Evolutionary conservation across 2,329 filamentous ascomycete species (phyloP).

Genomic region (Colletotrichum plurivorum): DNA sequence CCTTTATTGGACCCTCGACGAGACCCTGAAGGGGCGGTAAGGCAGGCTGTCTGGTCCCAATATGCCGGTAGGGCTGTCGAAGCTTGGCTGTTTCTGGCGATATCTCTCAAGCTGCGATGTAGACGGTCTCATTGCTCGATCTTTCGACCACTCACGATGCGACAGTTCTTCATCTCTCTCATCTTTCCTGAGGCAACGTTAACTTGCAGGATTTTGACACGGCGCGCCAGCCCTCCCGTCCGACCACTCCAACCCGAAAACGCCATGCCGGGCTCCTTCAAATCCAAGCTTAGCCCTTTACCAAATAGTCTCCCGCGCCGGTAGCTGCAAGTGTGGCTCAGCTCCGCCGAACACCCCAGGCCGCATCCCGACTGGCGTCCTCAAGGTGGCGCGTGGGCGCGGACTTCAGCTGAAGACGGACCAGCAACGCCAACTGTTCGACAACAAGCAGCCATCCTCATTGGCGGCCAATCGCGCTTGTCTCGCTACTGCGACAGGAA

Average conservation of each 20-base stretch:
- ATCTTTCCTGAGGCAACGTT: too few species aligned
- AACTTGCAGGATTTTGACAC: not conserved
- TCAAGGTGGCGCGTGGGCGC: constrained; percentile 10
- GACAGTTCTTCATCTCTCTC: too few species aligned
- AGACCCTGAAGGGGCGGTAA: not conserved
- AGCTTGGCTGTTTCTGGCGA: not conserved
- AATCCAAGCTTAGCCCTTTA: not conserved
- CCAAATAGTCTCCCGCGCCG: not conserved
- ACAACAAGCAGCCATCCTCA: not conserved
- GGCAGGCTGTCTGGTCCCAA: not conserved
- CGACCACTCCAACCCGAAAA: not conserved
- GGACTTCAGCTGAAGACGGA: constrained; percentile 31
- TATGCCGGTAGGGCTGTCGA: too few species aligned
- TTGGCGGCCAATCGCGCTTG: not conserved
- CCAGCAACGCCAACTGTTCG: constrained; percentile 6
- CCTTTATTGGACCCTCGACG: not conserved
- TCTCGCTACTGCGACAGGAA: not conserved
- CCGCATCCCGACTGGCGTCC: constrained; percentile 23
- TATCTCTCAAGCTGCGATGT: not conserved
- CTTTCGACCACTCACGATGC: not conserved
- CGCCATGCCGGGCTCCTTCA: not conserved
- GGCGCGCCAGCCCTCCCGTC: not conserved
- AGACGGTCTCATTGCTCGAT: too few species aligned
- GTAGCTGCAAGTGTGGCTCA: not conserved
- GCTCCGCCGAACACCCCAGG: not conserved